A percentile compares a stretch with the other conserved stretches of the same genome.
Evolutionary conservation across 108 stramenopile species (phyloP).

Genomic region (Nannochloropsis salina): DNA sequence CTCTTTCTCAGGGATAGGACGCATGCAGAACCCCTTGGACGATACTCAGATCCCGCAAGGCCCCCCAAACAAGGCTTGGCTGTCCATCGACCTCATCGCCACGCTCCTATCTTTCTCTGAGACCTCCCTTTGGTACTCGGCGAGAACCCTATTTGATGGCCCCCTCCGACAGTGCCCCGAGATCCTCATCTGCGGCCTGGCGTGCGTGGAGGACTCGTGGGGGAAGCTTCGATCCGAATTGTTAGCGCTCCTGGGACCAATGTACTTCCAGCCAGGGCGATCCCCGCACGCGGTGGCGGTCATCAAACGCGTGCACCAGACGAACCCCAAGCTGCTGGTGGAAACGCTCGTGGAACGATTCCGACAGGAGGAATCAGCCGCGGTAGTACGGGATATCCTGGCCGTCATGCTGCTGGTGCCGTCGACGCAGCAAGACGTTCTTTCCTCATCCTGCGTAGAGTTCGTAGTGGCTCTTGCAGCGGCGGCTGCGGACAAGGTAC

Average conservation of each 20-base stretch:
- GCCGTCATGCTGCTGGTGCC: constrained; percentile 63
- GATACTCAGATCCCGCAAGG: constrained; percentile 31
- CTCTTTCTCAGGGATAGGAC: neutral
- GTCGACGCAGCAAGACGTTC: constrained; percentile 65
- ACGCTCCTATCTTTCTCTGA: constrained; percentile 30
- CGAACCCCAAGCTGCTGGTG: constrained; percentile 72
- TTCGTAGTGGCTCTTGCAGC: constrained; percentile 65
- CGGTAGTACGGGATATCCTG: constrained; percentile 56
- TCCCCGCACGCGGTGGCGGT: constrained; percentile 63
- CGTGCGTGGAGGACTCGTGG: constrained; percentile 25
- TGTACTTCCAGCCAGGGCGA: constrained; percentile 79
- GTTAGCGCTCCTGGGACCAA: constrained; percentile 79
- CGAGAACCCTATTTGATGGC: constrained; percentile 65
- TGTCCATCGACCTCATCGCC: constrained; percentile 40
- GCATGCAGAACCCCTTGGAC: constrained; percentile 29
- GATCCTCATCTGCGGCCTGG: constrained; percentile 35
- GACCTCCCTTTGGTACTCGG: constrained; percentile 57
- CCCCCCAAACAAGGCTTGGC: constrained; percentile 43
- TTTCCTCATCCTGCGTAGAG: constrained; percentile 72
- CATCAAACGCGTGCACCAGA: constrained; percentile 70
- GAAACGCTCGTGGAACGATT: constrained; percentile 79
- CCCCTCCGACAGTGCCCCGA: constrained; percentile 52
- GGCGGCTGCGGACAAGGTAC: constrained; percentile 59
- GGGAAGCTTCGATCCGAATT: constrained; percentile 65
- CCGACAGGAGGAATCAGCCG: constrained; percentile 60